phyloP scores from a whole-genome alignment of 495 filamentous ascomycete genomes.

The Xylaria scruposa region DNA sequence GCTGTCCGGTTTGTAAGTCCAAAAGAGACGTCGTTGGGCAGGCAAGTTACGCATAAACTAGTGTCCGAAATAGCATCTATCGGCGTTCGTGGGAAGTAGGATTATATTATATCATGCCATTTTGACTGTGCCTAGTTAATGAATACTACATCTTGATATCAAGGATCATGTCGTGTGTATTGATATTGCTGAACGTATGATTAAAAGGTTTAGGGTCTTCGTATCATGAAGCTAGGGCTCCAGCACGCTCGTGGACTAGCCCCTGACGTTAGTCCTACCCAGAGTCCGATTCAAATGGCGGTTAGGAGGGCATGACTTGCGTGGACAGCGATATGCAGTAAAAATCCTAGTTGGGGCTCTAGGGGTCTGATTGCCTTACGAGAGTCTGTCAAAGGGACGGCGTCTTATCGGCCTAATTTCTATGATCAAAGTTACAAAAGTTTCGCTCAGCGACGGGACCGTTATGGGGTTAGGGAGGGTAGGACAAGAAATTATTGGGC shows the following conservation, averaged over 20 bases:
- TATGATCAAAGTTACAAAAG: background rate
- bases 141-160: background rate
- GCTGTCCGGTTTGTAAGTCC: constrained; percentile 70
- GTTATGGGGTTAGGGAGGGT: background rate
- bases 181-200: background rate
- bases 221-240: background rate
- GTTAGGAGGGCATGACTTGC: background rate
- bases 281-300: too few relatives aligned
- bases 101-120: background rate
- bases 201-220: background rate
- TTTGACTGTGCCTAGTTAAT: background rate
- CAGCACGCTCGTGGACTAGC: background rate
- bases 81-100: constrained; percentile 8
- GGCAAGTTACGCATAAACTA: constrained; percentile 15
- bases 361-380: background rate
- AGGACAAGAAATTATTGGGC: background rate
- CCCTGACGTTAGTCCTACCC: too few relatives aligned
- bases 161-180: background rate
- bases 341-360: background rate
- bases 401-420: background rate
- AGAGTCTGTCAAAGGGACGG: background rate
- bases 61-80: constrained; percentile 17
- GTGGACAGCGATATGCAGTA: background rate
- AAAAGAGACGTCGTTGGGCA: constrained; percentile 35
- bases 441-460: background rate